Evolutionary conservation across 331 rosid species (phyloP).

Genomic region (Malus hybrid): DNA sequence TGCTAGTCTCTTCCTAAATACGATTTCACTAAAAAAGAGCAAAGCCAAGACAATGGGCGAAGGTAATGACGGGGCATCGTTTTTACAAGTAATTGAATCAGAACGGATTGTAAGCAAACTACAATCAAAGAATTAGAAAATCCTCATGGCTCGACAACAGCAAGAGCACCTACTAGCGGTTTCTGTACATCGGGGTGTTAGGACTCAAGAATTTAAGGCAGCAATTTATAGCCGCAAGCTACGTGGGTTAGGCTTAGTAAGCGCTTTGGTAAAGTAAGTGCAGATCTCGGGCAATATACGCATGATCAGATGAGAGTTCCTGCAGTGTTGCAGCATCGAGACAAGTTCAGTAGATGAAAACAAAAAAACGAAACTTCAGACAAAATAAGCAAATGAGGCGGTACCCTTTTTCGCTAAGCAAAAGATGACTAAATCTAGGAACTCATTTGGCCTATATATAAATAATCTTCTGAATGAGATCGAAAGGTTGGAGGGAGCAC

Average conservation of each 20-base stretch:
- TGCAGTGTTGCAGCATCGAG: constrained; percentile 37
- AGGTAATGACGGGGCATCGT: constrained; percentile 34
- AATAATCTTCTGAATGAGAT: not conserved
- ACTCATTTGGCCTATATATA: not conserved
- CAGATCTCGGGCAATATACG: constrained; percentile 78
- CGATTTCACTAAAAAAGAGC: not conserved
- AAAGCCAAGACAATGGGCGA: constrained; percentile 10
- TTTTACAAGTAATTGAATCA: constrained; percentile 19
- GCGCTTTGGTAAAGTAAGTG: constrained; percentile 66
- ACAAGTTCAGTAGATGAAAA: constrained; percentile 20
- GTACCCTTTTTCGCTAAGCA: not conserved
- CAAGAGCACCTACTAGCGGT: constrained; percentile 35
- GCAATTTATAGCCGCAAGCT: constrained; percentile 49
- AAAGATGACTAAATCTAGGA: not conserved
- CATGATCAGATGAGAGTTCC: constrained; percentile 69
- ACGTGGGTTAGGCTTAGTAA: constrained; percentile 60
- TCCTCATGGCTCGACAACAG: constrained; percentile 32
- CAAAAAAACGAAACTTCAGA: not conserved
- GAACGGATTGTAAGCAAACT: constrained; percentile 30
- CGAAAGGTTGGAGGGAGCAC: not conserved
- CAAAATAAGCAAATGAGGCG: not conserved
- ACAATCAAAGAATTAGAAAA: constrained; percentile 38
- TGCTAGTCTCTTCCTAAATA: not conserved
- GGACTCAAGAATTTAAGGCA: constrained; percentile 42
- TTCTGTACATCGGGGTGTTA: constrained; percentile 79